These are phyloP conservation scores for Solanum stenotomum DNA, from an alignment of 257 asterid genomes.

Conservation along the genomic window DNA sequence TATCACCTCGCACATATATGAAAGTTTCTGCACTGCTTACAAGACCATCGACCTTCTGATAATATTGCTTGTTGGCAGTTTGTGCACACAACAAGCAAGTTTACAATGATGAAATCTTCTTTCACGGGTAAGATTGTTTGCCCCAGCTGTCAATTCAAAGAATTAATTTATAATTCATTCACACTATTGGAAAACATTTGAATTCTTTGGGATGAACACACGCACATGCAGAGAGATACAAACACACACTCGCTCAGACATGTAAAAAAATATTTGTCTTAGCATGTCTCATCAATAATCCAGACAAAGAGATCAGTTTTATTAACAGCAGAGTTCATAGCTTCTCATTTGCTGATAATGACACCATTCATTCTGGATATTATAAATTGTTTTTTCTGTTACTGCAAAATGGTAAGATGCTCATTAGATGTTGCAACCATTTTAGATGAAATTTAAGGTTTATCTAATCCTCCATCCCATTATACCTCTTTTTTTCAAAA, in stretches of 20 bases:
- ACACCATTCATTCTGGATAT: not conserved
- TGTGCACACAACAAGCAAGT: constrained; percentile 45
- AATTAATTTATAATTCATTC: not conserved
- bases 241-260: not conserved
- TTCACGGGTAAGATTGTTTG: constrained; percentile 31
- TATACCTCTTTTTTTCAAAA: not conserved
- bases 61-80: constrained; percentile 45
- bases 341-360: not conserved
- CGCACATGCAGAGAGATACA: not conserved
- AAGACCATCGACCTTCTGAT: constrained; percentile 46
- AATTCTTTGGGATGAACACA: not conserved
- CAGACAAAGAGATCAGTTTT: not conserved
- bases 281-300: not conserved
- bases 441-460: not conserved
- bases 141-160: constrained; percentile 37
- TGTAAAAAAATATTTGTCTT: not conserved
- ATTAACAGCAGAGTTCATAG: not conserved
- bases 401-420: not conserved
- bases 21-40: constrained; percentile 47
- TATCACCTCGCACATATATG: constrained; percentile 49
- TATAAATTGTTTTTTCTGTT: not conserved
- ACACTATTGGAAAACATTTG: not conserved
- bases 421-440: not conserved
- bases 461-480: not conserved
- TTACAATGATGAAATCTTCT: constrained; percentile 53